These are phyloP conservation scores for Monilinia laxa DNA, from an alignment of 2,329 filamentous ascomycete species.

Conservation along the genomic window DNA sequence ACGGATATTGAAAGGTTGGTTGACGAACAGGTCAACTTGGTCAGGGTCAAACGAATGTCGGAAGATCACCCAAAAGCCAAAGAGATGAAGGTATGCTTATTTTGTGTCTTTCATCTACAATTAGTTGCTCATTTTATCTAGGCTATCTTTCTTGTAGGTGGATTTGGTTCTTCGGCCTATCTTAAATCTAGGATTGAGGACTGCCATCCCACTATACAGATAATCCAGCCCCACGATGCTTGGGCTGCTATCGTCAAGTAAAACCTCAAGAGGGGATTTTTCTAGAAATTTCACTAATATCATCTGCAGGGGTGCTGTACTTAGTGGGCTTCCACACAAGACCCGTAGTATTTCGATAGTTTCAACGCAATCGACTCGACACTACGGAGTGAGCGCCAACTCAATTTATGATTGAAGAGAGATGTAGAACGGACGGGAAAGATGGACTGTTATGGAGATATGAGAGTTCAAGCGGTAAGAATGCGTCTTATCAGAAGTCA, in stretches of 20 bases:
- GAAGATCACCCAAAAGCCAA: slow-evolving; percentile 46
- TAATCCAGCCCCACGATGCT: slow-evolving; percentile 30
- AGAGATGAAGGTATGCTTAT: slow-evolving; percentile 42
- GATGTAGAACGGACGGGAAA: slow-evolving; percentile 22
- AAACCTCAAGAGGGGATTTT: neutral
- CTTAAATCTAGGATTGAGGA: slow-evolving; percentile 44
- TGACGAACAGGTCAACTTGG: slow-evolving; percentile 45
- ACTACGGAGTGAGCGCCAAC: slow-evolving; percentile 30
- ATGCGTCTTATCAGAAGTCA: neutral
- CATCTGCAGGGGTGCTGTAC: slow-evolving; percentile 29
- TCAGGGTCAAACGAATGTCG: slow-evolving; percentile 39
- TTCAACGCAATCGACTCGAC: slow-evolving; percentile 29
- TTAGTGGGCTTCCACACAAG: slow-evolving; percentile 27
- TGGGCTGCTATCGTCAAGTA: slow-evolving; percentile 35
- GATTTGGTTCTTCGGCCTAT: slow-evolving; percentile 32
- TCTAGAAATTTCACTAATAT: neutral
- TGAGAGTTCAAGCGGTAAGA: neutral
- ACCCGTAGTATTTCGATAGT: slow-evolving; percentile 18
- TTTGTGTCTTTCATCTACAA: too few relatives aligned
- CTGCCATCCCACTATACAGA: slow-evolving; percentile 38
- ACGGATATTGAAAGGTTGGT: slow-evolving; percentile 45
- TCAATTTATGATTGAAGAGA: neutral
- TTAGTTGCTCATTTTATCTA: neutral
- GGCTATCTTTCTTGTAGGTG: slow-evolving; percentile 33
- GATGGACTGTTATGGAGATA: neutral